Evolutionary conservation across 495 filamentous ascomycete genomes (phyloP).

Genomic region (Penicillium soppii): DNA sequence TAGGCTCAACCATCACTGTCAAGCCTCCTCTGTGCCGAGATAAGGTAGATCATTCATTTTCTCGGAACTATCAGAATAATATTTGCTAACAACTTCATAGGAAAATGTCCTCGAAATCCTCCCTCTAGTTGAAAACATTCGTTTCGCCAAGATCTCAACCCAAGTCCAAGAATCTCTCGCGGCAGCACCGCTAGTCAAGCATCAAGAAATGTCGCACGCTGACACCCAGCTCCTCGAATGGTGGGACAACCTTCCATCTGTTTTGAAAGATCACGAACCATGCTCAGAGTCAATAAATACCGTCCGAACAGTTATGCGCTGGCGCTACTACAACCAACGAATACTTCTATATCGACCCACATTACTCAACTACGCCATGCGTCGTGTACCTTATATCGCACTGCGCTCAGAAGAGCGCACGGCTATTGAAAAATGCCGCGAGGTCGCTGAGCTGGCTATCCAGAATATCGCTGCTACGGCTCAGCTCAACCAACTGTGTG

Average conservation of each 20-base stretch:
- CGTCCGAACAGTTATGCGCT: conserved; percentile 74
- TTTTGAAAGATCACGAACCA: conserved; percentile 66
- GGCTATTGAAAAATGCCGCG: conserved; percentile 66
- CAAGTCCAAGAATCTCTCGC: conserved; percentile 75
- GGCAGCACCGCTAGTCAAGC: conserved; percentile 61
- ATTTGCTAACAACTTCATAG: conserved; percentile 40
- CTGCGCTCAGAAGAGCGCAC: conserved; percentile 63
- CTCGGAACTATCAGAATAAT: conserved; percentile 2
- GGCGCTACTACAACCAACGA: conserved; percentile 76
- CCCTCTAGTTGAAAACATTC: conserved; percentile 73
- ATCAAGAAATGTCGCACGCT: conserved; percentile 62
- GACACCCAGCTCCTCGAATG: conserved; percentile 69
- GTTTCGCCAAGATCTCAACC: conserved; percentile 77
- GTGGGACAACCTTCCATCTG: conserved; percentile 68
- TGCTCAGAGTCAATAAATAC: conserved; percentile 70
- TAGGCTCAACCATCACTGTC: conserved; percentile 72
- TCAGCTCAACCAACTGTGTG: conserved; percentile 70
- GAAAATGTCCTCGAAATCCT: conserved; percentile 58
- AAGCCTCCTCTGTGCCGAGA: conserved; percentile 61
- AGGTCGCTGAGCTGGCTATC: conserved; percentile 68
- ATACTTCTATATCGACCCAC: conserved; percentile 78
- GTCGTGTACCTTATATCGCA: conserved; percentile 57
- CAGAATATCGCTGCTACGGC: conserved; percentile 67
- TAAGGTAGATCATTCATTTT: conserved; percentile 37
- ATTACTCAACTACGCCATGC: conserved; percentile 68